Conservation (phyloP, 2,329 filamentous ascomycete genomes). For the Phyllosticta citriasiana region DNA sequence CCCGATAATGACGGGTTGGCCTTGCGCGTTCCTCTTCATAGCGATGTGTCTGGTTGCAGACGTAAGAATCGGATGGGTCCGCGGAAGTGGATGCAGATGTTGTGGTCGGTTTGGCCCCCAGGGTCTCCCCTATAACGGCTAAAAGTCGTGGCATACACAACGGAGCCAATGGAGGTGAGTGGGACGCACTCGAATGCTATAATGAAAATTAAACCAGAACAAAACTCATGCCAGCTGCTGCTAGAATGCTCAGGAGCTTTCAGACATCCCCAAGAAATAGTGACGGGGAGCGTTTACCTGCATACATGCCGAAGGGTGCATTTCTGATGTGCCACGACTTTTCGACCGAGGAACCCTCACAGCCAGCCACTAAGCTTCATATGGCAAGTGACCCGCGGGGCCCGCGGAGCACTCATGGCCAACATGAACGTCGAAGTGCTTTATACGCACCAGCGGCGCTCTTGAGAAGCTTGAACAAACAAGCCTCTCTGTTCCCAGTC, state of each 20-base stretch:
- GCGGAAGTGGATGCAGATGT: neutral
- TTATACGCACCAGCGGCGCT: neutral
- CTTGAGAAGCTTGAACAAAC: neutral
- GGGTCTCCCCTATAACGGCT: neutral
- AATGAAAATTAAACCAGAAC: too few relatives aligned
- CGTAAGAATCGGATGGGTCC: neutral
- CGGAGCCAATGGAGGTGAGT: neutral
- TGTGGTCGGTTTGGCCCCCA: neutral
- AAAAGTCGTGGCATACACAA: neutral
- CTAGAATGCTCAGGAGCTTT: too few relatives aligned
- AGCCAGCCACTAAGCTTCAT: too few relatives aligned
- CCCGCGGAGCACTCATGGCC: neutral
- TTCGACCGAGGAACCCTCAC: too few relatives aligned
- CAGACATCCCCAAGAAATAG: too few relatives aligned
- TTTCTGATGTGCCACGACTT: too few relatives aligned
- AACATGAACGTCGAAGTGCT: neutral
- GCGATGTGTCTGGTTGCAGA: neutral
- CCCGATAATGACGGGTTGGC: neutral
- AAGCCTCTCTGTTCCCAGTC: neutral
- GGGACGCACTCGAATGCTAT: too few relatives aligned
- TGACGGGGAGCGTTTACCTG: too few relatives aligned
- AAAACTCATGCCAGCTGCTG: too few relatives aligned
- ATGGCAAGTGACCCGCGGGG: neutral
- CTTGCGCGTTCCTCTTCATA: neutral
- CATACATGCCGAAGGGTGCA: too few relatives aligned